Conservation (phyloP, 2,329 filamentous ascomycete species). For the Xylaria hypoxylon region DNA sequence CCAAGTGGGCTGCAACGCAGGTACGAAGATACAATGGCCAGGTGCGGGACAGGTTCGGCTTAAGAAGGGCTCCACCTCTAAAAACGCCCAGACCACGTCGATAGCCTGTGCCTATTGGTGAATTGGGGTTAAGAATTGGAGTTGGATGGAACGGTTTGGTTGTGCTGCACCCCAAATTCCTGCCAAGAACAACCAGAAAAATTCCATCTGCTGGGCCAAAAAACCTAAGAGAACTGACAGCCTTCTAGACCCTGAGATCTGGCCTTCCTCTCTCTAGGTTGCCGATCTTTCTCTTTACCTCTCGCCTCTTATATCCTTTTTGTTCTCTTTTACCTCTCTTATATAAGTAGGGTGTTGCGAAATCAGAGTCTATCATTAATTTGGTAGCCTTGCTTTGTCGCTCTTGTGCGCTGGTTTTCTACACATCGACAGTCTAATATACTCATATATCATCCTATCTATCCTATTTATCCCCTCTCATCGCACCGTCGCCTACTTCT, state of each 20-base stretch:
- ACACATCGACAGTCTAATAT: slow-evolving; percentile 6
- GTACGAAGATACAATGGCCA: slow-evolving; percentile 16
- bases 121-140: slow-evolving; percentile 18
- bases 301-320: slow-evolving; percentile 9
- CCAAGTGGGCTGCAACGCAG: slow-evolving; percentile 5
- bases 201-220: slow-evolving; percentile 39
- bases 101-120: slow-evolving; percentile 23
- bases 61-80: background rate
- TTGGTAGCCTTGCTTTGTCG: slow-evolving; percentile 26
- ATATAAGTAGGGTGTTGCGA: slow-evolving; percentile 12
- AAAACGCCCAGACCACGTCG: slow-evolving; percentile 23
- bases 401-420: background rate
- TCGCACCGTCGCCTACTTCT: background rate
- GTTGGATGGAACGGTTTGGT: background rate
- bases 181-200: slow-evolving; percentile 38
- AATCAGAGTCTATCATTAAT: slow-evolving; percentile 26
- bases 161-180: slow-evolving; percentile 39
- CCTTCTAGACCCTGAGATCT: slow-evolving; percentile 48
- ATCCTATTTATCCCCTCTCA: background rate
- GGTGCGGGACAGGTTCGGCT: slow-evolving; percentile 33
- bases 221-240: slow-evolving; percentile 24
- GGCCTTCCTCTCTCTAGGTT: slow-evolving; percentile 39
- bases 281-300: slow-evolving; percentile 29
- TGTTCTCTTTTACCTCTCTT: slow-evolving; percentile 7
- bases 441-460: slow-evolving; percentile 5